Conservation (phyloP, 306 rosid species). For the Hylodesmum podocarpum region DNA sequence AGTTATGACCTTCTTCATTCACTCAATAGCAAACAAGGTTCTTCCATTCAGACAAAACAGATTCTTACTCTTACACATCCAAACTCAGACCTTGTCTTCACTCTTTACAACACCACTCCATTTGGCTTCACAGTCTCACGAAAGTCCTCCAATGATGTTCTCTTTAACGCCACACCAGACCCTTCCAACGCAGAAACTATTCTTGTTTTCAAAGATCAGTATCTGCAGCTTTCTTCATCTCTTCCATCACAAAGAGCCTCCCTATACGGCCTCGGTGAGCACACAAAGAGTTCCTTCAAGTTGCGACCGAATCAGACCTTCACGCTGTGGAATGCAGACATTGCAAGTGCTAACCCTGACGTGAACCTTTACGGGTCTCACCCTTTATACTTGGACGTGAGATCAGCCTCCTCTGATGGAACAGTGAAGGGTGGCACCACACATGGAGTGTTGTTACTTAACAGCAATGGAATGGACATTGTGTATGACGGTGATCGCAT, state of each 20-base stretch:
- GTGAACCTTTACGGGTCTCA: constrained; percentile 81
- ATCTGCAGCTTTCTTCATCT: constrained; percentile 66
- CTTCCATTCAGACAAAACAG: not conserved
- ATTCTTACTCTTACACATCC: constrained; percentile 8
- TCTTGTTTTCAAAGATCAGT: constrained; percentile 73
- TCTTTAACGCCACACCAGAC: constrained; percentile 55
- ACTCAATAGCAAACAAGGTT: not conserved
- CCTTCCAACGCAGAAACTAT: constrained; percentile 39
- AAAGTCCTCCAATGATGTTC: constrained; percentile 52
- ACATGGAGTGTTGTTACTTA: constrained; percentile 75
- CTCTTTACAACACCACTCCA: constrained; percentile 62
- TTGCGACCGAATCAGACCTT: constrained; percentile 45
- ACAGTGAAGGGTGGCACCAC: constrained; percentile 41
- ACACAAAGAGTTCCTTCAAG: constrained; percentile 66
- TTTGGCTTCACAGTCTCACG: constrained; percentile 70
- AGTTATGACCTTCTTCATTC: not conserved
- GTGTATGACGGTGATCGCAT: constrained; percentile 57
- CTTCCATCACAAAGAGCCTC: constrained; percentile 56
- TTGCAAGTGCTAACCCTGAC: constrained; percentile 38
- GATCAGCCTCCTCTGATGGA: constrained; percentile 29
- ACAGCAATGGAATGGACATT: constrained; percentile 85
- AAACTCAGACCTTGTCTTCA: constrained; percentile 59
- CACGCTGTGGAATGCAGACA: constrained; percentile 68
- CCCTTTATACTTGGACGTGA: constrained; percentile 78
- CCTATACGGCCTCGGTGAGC: constrained; percentile 76